phyloP scores from a whole-genome alignment of 495 filamentous ascomycete genomes.

The Aspergillus sparsus region DNA sequence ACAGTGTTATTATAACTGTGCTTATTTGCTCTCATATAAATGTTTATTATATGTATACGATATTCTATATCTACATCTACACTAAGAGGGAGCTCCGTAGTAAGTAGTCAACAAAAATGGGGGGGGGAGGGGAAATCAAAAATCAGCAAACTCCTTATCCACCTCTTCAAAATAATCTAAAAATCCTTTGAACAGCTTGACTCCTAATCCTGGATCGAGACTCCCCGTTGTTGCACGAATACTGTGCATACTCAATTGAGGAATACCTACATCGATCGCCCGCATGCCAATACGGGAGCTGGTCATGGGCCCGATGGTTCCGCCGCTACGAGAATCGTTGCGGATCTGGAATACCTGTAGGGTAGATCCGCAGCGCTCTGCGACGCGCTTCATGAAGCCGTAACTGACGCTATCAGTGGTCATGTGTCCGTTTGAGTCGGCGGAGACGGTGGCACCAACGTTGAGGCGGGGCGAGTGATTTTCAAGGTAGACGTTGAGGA shows the following conservation, averaged over 20 bases:
- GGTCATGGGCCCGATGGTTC: conserved; percentile 94
- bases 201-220: conserved; percentile 84
- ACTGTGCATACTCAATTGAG: conserved; percentile 92
- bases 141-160: conserved; percentile 74
- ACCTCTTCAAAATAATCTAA: conserved; percentile 86
- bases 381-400: conserved; percentile 72
- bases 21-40: neutral
- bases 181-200: conserved; percentile 86
- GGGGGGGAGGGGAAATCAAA: conserved; percentile 23
- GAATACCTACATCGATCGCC: conserved; percentile 86
- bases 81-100: too few relatives aligned
- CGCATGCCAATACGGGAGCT: conserved; percentile 77
- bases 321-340: conserved; percentile 84
- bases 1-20: neutral
- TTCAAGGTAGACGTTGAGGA: conserved; percentile 73
- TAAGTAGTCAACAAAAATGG: neutral
- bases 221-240: conserved; percentile 89
- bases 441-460: conserved; percentile 77
- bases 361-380: conserved; percentile 64
- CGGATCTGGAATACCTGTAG: conserved; percentile 93
- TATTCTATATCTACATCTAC: too few relatives aligned
- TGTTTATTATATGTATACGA: too few relatives aligned
- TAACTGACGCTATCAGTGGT: conserved; percentile 83
- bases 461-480: conserved; percentile 89
- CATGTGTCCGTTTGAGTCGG: conserved; percentile 92